Conservation (phyloP, 2,329 filamentous ascomycete species). For the Cercospora brassicicola region DNA sequence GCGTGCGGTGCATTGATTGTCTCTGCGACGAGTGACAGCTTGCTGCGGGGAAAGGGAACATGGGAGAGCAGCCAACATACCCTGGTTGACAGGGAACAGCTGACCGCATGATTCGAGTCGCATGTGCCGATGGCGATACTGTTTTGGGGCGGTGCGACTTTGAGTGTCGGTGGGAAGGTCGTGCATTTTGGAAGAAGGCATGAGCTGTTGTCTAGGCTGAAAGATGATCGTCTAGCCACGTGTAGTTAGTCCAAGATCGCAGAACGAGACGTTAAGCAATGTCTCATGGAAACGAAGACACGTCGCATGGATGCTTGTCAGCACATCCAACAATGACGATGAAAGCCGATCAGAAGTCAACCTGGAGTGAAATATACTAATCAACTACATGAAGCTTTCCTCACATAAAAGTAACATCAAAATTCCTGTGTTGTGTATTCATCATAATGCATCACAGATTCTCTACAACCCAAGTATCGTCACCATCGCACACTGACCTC, state of each 20-base stretch:
- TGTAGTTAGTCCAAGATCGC: background rate
- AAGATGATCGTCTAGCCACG: background rate
- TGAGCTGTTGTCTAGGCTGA: background rate
- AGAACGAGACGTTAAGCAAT: background rate
- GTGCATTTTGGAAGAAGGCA: background rate
- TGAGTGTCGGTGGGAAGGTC: background rate
- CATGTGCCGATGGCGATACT: background rate
- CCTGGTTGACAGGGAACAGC: background rate
- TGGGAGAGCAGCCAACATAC: background rate
- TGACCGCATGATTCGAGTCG: background rate
- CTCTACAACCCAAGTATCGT: constrained; percentile 3
- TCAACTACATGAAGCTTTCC: background rate
- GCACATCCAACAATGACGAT: background rate
- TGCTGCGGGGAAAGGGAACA: background rate
- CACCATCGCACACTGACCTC: background rate
- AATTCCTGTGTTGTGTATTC: background rate
- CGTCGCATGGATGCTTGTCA: background rate
- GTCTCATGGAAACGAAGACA: background rate
- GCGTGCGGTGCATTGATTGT: background rate
- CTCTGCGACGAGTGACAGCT: background rate
- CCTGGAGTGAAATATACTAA: background rate
- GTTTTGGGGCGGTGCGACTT: background rate
- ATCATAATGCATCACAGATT: background rate
- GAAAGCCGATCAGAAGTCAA: background rate
- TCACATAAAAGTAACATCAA: background rate